These are phyloP conservation scores for Coemansia furcata DNA, from an alignment of 192 early-diverging fungal genomes.

Conservation along the genomic window DNA sequence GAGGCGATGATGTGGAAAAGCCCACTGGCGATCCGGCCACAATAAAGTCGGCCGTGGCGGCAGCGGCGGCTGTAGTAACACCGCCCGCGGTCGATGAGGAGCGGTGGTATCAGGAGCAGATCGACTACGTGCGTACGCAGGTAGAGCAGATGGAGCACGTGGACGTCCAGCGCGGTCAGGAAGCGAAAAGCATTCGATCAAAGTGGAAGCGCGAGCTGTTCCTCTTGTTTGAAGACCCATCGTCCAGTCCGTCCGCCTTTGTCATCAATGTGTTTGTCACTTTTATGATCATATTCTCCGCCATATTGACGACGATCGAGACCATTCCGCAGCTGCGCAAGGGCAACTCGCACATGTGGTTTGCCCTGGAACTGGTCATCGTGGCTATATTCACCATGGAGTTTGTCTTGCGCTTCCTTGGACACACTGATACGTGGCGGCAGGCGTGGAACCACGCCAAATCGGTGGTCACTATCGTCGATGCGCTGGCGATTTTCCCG, in stretches of 20 bases:
- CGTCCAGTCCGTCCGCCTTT: conserved; percentile 70
- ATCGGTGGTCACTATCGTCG: conserved; percentile 60
- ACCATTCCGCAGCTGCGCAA: conserved; percentile 73
- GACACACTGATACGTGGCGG: conserved; percentile 68
- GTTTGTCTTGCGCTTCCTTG: conserved; percentile 64
- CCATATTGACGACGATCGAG: conserved; percentile 74
- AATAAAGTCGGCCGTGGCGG: conserved; percentile 1
- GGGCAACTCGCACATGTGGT: conserved; percentile 54
- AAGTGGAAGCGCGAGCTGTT: conserved; percentile 65
- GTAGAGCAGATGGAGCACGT: conserved; percentile 50
- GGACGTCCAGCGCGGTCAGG: conserved; percentile 43
- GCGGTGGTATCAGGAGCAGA: conserved; percentile 51
- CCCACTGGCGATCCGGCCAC: conserved; percentile 2
- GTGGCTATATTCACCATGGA: conserved; percentile 75
- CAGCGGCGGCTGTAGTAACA: conserved; percentile 16
- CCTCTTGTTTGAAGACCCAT: conserved; percentile 73
- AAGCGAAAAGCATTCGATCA: conserved; percentile 38
- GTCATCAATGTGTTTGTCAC: conserved; percentile 70
- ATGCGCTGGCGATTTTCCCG: conserved; percentile 74
- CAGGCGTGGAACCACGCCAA: conserved; percentile 55
- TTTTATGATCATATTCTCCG: conserved; percentile 69
- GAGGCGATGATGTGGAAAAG: neutral
- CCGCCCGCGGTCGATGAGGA: conserved; percentile 38
- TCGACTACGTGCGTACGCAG: conserved; percentile 52
- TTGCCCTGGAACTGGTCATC: conserved; percentile 66